These are phyloP conservation scores for Lepraria neglecta DNA, from an alignment of 495 filamentous ascomycete species.

Conservation along the genomic window DNA sequence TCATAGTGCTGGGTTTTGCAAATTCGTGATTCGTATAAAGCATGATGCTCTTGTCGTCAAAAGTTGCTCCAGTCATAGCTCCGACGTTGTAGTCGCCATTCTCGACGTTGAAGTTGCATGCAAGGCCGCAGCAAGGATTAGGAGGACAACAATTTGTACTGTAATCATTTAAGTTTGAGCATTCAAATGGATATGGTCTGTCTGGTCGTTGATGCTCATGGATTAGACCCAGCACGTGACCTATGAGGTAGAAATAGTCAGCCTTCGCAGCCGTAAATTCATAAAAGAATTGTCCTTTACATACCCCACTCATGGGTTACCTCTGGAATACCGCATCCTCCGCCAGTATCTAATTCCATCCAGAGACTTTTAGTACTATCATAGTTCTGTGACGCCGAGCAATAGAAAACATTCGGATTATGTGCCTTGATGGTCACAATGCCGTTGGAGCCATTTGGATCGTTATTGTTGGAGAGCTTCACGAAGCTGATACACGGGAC, in stretches of 20 bases:
- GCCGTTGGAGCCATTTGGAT: conserved; percentile 8
- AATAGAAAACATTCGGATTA: conserved; percentile 4
- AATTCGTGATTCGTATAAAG: conserved; percentile 6
- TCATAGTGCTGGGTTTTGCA: conserved; percentile 5
- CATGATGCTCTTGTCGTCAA: conserved; percentile 12
- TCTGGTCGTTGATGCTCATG: background rate
- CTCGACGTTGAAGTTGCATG: conserved; percentile 10
- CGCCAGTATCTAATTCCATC: background rate
- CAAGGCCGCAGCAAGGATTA: conserved; percentile 4
- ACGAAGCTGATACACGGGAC: conserved; percentile 7
- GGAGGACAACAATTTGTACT: too few relatives aligned
- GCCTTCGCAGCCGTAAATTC: background rate
- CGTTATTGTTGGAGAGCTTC: conserved; percentile 6
- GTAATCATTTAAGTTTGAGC: background rate
- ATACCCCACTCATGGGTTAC: background rate
- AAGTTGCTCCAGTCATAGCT: background rate
- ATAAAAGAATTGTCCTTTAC: background rate
- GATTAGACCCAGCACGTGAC: background rate
- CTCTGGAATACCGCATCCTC: background rate
- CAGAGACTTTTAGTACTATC: conserved; percentile 4
- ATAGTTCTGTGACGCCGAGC: conserved; percentile 7
- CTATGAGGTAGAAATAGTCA: background rate
- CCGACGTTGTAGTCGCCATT: conserved; percentile 5
- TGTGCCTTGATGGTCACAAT: conserved; percentile 11
- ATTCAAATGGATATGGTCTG: background rate